Percentiles rank a stretch among this genome's conserved stretches.
Conservation (phyloP, 2,329 filamentous ascomycete genomes). For the Amesomyces nigricolor region DNA sequence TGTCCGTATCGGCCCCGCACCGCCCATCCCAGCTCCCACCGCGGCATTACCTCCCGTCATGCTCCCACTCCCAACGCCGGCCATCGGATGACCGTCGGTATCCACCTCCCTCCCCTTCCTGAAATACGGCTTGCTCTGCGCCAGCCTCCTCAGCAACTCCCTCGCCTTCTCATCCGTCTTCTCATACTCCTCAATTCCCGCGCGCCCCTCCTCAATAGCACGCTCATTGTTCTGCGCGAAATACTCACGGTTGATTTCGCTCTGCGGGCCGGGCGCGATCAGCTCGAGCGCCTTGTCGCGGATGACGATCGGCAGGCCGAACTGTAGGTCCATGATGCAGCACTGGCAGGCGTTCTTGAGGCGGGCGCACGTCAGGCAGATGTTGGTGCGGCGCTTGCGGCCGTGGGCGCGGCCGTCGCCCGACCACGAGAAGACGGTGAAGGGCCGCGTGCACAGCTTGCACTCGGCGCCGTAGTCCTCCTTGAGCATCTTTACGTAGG, state of each 20-base stretch:
- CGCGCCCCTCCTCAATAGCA: slow-evolving; percentile 86
- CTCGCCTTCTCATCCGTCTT: slow-evolving; percentile 96
- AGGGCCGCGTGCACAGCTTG: slow-evolving; percentile 87
- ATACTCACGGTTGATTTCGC: slow-evolving; percentile 91
- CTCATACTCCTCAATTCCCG: slow-evolving; percentile 82
- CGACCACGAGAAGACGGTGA: slow-evolving; percentile 94
- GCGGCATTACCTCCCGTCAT: slow-evolving; percentile 41
- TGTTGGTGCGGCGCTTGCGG: slow-evolving; percentile 87
- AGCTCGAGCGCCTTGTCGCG: slow-evolving; percentile 96
- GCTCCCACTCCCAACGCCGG: slow-evolving; percentile 32
- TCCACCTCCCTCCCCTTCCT: slow-evolving; percentile 77
- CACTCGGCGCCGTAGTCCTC: slow-evolving; percentile 89
- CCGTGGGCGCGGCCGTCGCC: slow-evolving; percentile 73
- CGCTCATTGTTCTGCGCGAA: slow-evolving; percentile 97
- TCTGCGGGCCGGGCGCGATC: slow-evolving; percentile 88
- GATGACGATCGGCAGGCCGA: slow-evolving; percentile 89
- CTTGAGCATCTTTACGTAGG: slow-evolving; percentile 98
- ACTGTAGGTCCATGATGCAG: slow-evolving; percentile 97
- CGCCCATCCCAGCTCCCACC: slow-evolving; percentile 53
- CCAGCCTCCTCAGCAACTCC: slow-evolving; percentile 76
- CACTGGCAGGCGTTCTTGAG: slow-evolving; percentile 98
- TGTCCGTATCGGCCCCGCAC: slow-evolving; percentile 73
- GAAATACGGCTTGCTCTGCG: slow-evolving; percentile 92
- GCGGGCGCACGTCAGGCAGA: slow-evolving; percentile 92
- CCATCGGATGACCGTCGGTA: slow-evolving; percentile 42